Evolutionary conservation across 2,329 filamentous ascomycete species (phyloP), one percentile per base, ranked within the genome.

Genomic region (Pleurostoma richardsiae): DNA sequence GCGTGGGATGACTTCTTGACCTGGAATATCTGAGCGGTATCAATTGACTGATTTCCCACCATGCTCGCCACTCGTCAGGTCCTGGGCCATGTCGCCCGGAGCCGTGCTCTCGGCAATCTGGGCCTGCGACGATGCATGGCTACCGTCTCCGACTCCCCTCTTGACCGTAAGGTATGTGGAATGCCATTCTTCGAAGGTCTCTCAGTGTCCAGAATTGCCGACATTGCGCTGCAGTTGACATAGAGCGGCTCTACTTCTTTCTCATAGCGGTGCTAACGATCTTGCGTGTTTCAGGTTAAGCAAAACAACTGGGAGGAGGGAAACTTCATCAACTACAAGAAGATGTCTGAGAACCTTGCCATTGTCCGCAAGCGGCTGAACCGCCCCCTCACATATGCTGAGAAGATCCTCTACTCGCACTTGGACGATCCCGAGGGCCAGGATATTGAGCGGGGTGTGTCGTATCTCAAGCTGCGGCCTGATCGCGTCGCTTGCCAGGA

Each of bases 271-370:
- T 36, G 40, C 19, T 19, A 19, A 19, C 19, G 19, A 19, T 36
- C 44, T 43, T 40, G 39, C 39, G 29, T 39, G 36, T 47, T 43
- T 54, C 50, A 82, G 79, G 79, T 99, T 70, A 87, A 86, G 72
- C 96, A 97, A 82, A 95, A 92, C 80, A 96, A 90, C 76, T 90
- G 85, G 80, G 94, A 99, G 75, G 87, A 90, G 71, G 83, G 81
- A 71, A 94, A 95, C 81, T 96, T 90, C 80, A 96, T 97, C 80
- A 96, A 96, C 82, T 99, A 99, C 71, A 90, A 89, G 82, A 96
- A 96, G 82, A 96, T 97, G 90, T 90, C 88, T 61, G 91, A 97
- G 78, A 97, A 96, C 81, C 82, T 99, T 51, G 77, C 83, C 62
- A 83, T 99, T 69, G 94, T 99, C 59, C 88, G 94, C 65, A 71